Base-by-base conservation (phyloP, 1,284 basidiomycete species). In the Ganoderma boninense region DNA sequence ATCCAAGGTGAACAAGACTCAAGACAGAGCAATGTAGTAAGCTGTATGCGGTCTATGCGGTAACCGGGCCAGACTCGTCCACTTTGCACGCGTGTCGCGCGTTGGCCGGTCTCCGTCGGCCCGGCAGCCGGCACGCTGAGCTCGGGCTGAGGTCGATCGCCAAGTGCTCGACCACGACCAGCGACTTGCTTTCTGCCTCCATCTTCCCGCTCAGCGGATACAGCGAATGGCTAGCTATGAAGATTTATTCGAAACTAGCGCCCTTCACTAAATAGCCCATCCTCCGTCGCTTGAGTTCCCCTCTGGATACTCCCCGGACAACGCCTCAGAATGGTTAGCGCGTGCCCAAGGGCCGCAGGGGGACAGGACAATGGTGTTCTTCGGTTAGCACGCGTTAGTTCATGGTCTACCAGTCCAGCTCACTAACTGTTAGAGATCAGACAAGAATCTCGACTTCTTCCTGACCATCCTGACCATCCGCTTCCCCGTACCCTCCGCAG, bases 391-490 rank as follows among this genome's bases (percentile, higher is more conserved):
- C 20, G 20, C 54, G 0, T 23, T n/a, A 16, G 56, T 4, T 2
- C 13, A 8, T 44, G 0, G 5, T 8, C 7, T 49, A 16, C 32
- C 18, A 46, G 16, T 63, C 29, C 29, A 32, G 38, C 2, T 38
- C 38, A 23, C 14, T 59, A 4, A 35, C 4, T 1, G 29, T 42
- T 1, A n/a, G n/a, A 54, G 32, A 49, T 44, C 6, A 92, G 90
- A 92, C 71, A 95, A 96, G 80, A 89, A 92, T 75, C 83, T 96
- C n/a, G 86, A 88, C 69, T 87, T 92, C 59, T 80, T n/a, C n/a
- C n/a, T n/a, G n/a, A n/a, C n/a, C n/a, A n/a, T 94, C 62, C 81
- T 96, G 14, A 83, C 87, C 26, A 69, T 77, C 40, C 78, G 76
- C 38, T 75, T 80, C 40, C 71, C 75, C 10, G 60, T 71, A 75